Percentiles rank a stretch among this genome's conserved stretches.
These are phyloP conservation scores for Linum trigynum DNA, from an alignment of 345 rosid genomes.

Conservation along the genomic window DNA sequence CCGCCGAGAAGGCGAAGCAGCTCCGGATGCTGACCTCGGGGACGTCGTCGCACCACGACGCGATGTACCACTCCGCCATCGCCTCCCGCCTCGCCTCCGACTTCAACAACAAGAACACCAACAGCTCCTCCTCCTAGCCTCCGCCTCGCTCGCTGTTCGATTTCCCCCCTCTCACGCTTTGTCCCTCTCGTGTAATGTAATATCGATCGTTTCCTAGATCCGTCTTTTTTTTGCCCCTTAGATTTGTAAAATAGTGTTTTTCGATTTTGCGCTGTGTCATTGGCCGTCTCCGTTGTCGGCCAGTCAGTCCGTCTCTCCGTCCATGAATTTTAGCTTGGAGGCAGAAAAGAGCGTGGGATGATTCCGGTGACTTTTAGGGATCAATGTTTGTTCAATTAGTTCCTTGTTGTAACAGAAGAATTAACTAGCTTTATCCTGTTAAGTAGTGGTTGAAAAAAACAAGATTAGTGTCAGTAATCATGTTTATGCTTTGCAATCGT, in stretches of 20 bases:
- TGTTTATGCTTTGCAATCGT: no score
- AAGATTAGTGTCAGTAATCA: no score
- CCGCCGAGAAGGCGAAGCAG: slow-evolving; percentile 55
- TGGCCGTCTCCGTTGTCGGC: background rate
- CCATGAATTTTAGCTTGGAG: background rate
- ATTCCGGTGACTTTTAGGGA: background rate
- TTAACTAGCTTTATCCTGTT: no score
- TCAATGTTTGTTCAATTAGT: no score
- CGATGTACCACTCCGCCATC: slow-evolving; percentile 68
- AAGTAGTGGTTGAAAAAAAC: no score
- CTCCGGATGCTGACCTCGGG: slow-evolving; percentile 46
- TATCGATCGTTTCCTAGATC: background rate
- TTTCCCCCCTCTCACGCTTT: background rate
- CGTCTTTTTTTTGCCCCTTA: background rate
- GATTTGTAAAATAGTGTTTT: background rate
- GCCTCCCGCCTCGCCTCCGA: slow-evolving; percentile 55
- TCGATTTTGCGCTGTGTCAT: background rate
- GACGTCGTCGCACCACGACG: slow-evolving; percentile 41
- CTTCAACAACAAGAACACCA: slow-evolving; percentile 14
- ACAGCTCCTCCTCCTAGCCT: background rate
- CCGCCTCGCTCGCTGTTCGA: background rate
- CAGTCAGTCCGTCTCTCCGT: background rate
- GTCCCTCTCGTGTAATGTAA: no score
- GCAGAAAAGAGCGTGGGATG: background rate
- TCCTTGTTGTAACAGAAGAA: no score